Base-by-base conservation (phyloP, 441 rosid species). In the Populus hybrid region DNA sequence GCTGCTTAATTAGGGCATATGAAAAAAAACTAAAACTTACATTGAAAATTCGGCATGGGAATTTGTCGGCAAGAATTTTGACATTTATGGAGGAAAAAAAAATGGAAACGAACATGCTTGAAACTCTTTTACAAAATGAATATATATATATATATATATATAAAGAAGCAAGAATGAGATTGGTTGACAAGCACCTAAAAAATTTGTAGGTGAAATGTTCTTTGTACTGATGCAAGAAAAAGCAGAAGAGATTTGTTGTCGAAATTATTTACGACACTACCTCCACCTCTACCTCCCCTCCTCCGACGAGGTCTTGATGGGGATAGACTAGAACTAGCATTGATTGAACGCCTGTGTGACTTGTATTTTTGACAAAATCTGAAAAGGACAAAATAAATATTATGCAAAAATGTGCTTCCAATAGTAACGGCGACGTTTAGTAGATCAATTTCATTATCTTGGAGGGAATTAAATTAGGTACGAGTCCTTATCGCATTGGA, bases 401-500 rank as follows among this genome's bases (percentile, higher is more conserved):
- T 10, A 16, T 64, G 35, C 50, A 23, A 29, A 68, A 73, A 79
- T 16, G 74, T 40, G 26, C 24, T 14, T 21, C 9, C 2, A 36
- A 24, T n/a, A 10, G 45, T 12, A 36, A 28, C 16, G 14, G 64
- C 16, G 45, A 23, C 7, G 35, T 12, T 0, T 14, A 14, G 2
- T 71, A 64, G 20, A 69, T 24, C 61, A 26, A 64, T 20, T 14
- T 36, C n/a, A 59, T 38, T 2, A 7, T 42, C 7, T 38, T 24
- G 3, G 3, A 69, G 26, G 8, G 9, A 3, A 21, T 5, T 23
- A 33, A 73, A 69, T 73, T 69, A 69, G 82, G 82, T 70, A 7
- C 4, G 3, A 7, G 80, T 82, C 82, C 9, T 68, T 56, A 20
- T 82, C 73, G 36, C 3, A 26, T 72, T n/a, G 14, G 35, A 26